Evolutionary conservation across 352 stramenopile species (phyloP).

Genomic region (Pythium plurisporium): DNA sequence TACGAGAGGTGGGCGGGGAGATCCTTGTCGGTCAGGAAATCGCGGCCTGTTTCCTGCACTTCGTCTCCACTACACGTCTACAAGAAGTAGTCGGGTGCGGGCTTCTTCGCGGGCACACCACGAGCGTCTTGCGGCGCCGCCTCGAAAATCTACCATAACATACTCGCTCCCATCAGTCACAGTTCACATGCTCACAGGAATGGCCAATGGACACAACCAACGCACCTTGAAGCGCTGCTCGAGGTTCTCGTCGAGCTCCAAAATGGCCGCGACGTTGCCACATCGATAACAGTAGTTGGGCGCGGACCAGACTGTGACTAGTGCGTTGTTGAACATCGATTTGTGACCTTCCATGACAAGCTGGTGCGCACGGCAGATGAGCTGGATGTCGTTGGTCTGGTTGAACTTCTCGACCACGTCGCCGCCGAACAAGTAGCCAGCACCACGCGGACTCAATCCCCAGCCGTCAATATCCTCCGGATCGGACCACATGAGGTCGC

Average conservation of each 20-base stretch:
- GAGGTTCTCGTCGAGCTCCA: slow-evolving; percentile 98
- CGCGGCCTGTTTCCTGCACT: not conserved
- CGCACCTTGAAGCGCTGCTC: slow-evolving; percentile 84
- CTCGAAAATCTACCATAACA: slow-evolving; percentile 92
- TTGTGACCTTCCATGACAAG: slow-evolving; percentile 94
- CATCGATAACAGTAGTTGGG: slow-evolving; percentile 99
- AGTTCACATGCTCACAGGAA: no score
- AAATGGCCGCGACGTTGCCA: slow-evolving; percentile 97
- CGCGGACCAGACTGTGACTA: slow-evolving; percentile 99
- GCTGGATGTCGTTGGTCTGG: slow-evolving; percentile 89
- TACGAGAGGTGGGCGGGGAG: not conserved
- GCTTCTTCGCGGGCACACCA: slow-evolving; percentile 97
- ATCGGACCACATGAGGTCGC: slow-evolving; percentile 97
- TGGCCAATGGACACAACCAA: not conserved
- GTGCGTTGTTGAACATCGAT: slow-evolving; percentile 96
- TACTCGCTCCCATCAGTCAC: no score
- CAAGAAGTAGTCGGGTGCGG: slow-evolving; percentile 99
- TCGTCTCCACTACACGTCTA: slow-evolving; percentile 37
- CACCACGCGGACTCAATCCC: slow-evolving; percentile 92
- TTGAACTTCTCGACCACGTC: slow-evolving; percentile 93
- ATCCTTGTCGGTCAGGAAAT: not conserved
- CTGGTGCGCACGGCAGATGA: slow-evolving; percentile 93
- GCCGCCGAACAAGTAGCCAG: slow-evolving; percentile 91
- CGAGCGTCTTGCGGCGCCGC: slow-evolving; percentile 95
- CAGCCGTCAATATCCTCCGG: slow-evolving; percentile 93